Evolutionary conservation across 2,329 filamentous ascomycete genomes (phyloP).

Genomic region (Cladophialophora yegresii): DNA sequence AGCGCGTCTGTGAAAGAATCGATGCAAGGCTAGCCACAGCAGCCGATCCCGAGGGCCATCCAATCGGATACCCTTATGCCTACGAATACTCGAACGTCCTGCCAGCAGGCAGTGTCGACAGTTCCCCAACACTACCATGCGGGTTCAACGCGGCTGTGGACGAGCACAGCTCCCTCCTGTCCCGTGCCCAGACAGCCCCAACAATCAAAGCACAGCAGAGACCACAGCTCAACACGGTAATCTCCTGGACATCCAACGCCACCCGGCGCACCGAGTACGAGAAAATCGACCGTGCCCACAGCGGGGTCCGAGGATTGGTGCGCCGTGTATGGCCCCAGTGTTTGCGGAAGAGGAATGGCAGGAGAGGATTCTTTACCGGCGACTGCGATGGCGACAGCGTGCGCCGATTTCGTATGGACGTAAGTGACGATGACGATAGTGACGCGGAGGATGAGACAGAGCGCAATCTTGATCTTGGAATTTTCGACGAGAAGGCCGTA

Average conservation of each 20-base stretch:
- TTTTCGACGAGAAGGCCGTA: background rate
- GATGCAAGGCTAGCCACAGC: conserved; percentile 15
- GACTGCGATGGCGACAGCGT: conserved; percentile 49
- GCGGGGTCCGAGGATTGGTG: conserved; percentile 48
- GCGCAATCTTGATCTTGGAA: background rate
- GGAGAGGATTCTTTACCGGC: conserved; percentile 48
- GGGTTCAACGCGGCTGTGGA: background rate
- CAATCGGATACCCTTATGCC: background rate
- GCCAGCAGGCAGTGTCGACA: background rate
- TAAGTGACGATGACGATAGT: conserved; percentile 42
- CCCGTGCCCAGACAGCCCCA: background rate
- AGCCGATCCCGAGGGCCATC: background rate
- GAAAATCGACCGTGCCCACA: conserved; percentile 55
- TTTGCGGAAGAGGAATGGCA: conserved; percentile 41
- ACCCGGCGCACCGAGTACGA: conserved; percentile 51
- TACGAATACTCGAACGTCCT: conserved; percentile 1
- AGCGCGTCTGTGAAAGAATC: conserved; percentile 17
- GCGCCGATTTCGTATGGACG: conserved; percentile 49
- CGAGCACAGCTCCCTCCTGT: background rate
- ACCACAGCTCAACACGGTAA: conserved; percentile 44
- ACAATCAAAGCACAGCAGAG: background rate
- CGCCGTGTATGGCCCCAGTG: conserved; percentile 46
- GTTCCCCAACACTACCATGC: background rate
- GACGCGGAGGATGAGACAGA: conserved; percentile 1
- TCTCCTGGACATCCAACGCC: conserved; percentile 51